phyloP scores from a whole-genome alignment of 495 filamentous ascomycete genomes.

The Pseudoneurospora amorphoporcata region DNA sequence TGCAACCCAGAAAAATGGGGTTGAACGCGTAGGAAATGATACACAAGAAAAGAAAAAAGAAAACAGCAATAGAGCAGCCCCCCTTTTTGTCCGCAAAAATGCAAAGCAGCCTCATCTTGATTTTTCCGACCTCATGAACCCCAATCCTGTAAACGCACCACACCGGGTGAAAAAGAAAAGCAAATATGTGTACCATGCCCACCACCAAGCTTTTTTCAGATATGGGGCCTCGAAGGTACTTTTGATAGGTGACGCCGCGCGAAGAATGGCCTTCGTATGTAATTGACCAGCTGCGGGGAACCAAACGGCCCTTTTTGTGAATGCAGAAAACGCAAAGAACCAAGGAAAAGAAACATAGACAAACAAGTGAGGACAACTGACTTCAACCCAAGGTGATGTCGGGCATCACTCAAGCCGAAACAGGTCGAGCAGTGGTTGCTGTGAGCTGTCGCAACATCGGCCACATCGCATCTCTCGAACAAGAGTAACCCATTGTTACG shows the following conservation, averaged over 20 bases:
- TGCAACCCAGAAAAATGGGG: not conserved
- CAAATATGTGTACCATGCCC: conserved; percentile 16
- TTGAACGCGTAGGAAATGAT: not conserved
- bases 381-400: not conserved
- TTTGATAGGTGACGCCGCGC: not conserved
- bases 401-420: not conserved
- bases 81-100: conserved; percentile 11
- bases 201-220: conserved; percentile 18
- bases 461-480: not conserved
- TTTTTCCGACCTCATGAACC: conserved; percentile 18
- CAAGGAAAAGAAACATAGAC: not conserved
- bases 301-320: conserved; percentile 10
- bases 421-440: not conserved
- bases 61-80: conserved; percentile 8
- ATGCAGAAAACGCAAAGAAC: not conserved
- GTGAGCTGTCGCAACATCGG: not conserved
- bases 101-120: conserved; percentile 5
- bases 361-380: not conserved
- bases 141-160: conserved; percentile 3
- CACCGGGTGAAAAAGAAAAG: conserved; percentile 11
- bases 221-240: not conserved
- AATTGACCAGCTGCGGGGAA: not conserved
- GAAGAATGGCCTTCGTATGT: not conserved
- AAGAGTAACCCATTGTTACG: not conserved
- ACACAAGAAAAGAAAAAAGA: not conserved